Base-by-base conservation (phyloP, 1,284 basidiomycete species). In the Marasmius sp. region DNA sequence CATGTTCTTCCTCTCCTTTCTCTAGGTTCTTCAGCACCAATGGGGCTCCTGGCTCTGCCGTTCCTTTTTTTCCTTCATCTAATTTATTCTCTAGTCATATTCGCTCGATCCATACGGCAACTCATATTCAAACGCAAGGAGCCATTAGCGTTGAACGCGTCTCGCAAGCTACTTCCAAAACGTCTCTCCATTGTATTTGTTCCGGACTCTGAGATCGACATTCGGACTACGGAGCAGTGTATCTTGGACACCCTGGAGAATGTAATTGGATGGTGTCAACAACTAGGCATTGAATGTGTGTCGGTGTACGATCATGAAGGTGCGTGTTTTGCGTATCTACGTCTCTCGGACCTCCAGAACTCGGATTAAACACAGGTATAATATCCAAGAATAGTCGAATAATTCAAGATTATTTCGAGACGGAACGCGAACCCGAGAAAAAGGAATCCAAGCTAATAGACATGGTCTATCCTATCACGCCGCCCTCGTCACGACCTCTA, bases 261-360 rank as follows among this genome's bases (percentile, higher is more conserved):
- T 51, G 79, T 79, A 14, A 81, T 82, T 8, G 71, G 70, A 11
- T 92, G 89, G 87, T 91, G 87, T 74, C 80, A 77, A 61, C 70
- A 65, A 22, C 73, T 77, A 45, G 88, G 88, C 12, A 84, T 92
- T 59, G 71, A 75, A 62, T 80, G 79, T 55, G 75, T 92, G 55
- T 89, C 86, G 16, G 79, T 90, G 4, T 92, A 91, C 66, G 91
- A 93, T 70, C 79, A 82, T 62, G 74, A 83, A 64, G 91, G 91
- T 91, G 70, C 59, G 84, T 72, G 4, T n/a, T 20, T 11, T 20
- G 48, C 2, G 20, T 54, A 16, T 37, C 9, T 34, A 16, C 38
- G 34, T n/a, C 16, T 8, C 11, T 33, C 11, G 12, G 2, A 33
- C 9, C 12, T 37, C 34, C 37, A 14, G 18, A 12, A 47, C 58